phyloP scores from a whole-genome alignment of 2,329 filamentous ascomycete species.

The Aschersonia sp. region DNA sequence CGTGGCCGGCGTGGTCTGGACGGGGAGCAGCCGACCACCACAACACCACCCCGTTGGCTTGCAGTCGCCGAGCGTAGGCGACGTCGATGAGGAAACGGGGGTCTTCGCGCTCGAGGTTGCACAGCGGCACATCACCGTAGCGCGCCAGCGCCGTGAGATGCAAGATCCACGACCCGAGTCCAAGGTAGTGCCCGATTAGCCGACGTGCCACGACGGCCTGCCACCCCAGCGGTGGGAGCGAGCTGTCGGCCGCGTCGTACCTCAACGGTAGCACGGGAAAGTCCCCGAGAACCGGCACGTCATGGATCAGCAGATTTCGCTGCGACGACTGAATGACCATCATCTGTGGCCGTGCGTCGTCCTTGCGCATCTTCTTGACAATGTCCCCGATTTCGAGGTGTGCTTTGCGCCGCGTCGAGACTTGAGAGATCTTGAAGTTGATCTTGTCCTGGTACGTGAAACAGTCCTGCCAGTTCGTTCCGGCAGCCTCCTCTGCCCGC shows the following conservation, averaged over 20 bases:
- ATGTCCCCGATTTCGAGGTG: slow-evolving; percentile 77
- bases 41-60: slow-evolving; percentile 82
- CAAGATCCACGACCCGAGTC: slow-evolving; percentile 81
- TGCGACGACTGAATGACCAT: slow-evolving; percentile 86
- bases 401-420: slow-evolving; percentile 80
- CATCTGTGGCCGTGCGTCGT: slow-evolving; percentile 67
- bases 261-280: slow-evolving; percentile 72
- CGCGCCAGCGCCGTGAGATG: slow-evolving; percentile 78
- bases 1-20: slow-evolving; percentile 91
- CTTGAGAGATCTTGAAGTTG: slow-evolving; percentile 72
- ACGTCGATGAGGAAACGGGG: slow-evolving; percentile 92
- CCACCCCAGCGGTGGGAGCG: slow-evolving; percentile 85
- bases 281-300: slow-evolving; percentile 70
- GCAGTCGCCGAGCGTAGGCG: slow-evolving; percentile 78
- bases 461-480: slow-evolving; percentile 61
- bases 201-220: slow-evolving; percentile 78
- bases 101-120: slow-evolving; percentile 89
- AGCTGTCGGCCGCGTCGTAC: slow-evolving; percentile 71
- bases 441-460: slow-evolving; percentile 80
- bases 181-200: slow-evolving; percentile 78
- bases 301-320: slow-evolving; percentile 64
- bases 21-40: slow-evolving; percentile 89
- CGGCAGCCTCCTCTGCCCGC: slow-evolving; percentile 49
- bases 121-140: slow-evolving; percentile 88
- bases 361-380: slow-evolving; percentile 79